phyloP scores from a whole-genome alignment of 139 green algal species.

The Haematococcus lacustris region DNA sequence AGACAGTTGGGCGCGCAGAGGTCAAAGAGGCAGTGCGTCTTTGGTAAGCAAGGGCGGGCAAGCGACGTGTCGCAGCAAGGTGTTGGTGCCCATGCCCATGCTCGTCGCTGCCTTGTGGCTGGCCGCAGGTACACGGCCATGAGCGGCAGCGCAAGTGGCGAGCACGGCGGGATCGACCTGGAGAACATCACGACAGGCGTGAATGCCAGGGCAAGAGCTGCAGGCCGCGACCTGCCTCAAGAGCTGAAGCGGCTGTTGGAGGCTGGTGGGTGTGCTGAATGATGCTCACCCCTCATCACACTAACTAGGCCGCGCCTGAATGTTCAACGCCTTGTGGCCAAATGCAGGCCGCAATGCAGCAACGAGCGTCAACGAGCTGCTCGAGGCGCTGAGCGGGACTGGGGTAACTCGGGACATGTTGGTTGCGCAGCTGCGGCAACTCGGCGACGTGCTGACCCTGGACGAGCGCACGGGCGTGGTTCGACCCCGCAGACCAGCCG shows the following conservation, averaged over 20 bases:
- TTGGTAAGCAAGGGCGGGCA: too few species aligned
- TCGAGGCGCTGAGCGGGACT: not conserved
- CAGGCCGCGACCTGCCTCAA: not conserved
- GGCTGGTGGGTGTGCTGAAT: too few species aligned
- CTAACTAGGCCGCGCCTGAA: too few species aligned
- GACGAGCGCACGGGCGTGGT: constrained; percentile 14
- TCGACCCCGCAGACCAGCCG: not conserved
- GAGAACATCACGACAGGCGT: not conserved
- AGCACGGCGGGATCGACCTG: constrained; percentile 1
- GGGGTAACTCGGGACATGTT: constrained; percentile 13
- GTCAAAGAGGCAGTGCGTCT: constrained; percentile 55
- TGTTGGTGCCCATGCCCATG: too few species aligned
- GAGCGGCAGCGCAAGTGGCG: not conserved
- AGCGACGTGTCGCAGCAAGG: too few species aligned
- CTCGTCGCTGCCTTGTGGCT: too few species aligned
- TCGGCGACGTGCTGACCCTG: constrained; percentile 11
- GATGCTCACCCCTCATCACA: too few species aligned
- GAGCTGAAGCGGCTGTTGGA: not conserved
- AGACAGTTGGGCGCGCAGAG: constrained; percentile 42
- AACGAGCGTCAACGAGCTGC: constrained; percentile 1
- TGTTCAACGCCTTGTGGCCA: too few species aligned
- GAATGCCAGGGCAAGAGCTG: too few species aligned
- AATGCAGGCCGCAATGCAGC: not conserved
- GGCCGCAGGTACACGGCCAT: constrained; percentile 1
- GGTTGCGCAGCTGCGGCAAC: constrained; percentile 10